phyloP scores from a whole-genome alignment of 2,329 filamentous ascomycete species.

The Plenodomus biglobosus region DNA sequence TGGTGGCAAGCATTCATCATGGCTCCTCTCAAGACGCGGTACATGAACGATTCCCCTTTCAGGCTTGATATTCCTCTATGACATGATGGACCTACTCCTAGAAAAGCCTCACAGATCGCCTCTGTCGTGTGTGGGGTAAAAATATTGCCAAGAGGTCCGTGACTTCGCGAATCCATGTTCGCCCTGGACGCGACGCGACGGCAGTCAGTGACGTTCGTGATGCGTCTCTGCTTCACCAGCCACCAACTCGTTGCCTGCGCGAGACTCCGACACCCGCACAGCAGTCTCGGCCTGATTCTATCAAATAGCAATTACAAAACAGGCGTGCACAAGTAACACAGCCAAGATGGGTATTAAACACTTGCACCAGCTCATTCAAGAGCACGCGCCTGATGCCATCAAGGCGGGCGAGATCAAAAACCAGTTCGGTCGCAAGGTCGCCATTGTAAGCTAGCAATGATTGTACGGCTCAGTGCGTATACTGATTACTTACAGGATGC shows the following conservation, averaged over 20 bases:
- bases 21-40: conserved; percentile 1
- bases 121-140: conserved; percentile 8
- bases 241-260: conserved; percentile 12
- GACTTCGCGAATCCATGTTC: neutral
- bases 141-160: conserved; percentile 25
- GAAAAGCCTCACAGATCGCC: conserved; percentile 3
- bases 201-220: conserved; percentile 9
- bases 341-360: conserved; percentile 46
- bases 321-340: neutral
- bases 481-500: conserved; percentile 48
- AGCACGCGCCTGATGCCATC: conserved; percentile 92
- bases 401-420: conserved; percentile 98
- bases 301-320: no score
- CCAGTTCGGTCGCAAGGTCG: conserved; percentile 97
- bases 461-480: neutral
- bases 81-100: neutral
- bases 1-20: conserved; percentile 16
- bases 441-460: conserved; percentile 67
- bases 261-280: conserved; percentile 6
- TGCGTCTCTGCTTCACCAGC: conserved; percentile 11
- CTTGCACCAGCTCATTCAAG: conserved; percentile 57
- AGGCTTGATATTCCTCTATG: neutral
- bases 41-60: neutral
- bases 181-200: conserved; percentile 29
- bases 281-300: neutral